These are phyloP conservation scores for Sclerotinia nivalis DNA, from an alignment of 2,329 filamentous ascomycete species.

Conservation along the genomic window DNA sequence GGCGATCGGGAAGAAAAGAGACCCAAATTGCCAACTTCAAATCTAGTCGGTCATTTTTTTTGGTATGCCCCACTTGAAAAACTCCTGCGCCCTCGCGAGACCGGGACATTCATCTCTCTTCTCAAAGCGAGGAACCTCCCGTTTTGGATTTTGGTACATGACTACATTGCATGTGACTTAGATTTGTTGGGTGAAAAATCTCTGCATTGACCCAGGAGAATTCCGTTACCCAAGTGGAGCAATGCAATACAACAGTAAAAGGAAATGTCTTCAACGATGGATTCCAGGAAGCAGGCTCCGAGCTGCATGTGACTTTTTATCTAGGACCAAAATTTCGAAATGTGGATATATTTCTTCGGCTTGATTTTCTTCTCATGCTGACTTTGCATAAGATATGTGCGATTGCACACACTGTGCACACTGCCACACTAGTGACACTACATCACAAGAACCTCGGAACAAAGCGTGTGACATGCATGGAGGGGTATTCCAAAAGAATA, in stretches of 20 bases:
- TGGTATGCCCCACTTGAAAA: constrained; percentile 6
- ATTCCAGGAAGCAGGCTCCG: background rate
- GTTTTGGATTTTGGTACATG: constrained; percentile 12
- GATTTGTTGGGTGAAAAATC: background rate
- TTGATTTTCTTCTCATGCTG: background rate
- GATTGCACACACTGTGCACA: background rate
- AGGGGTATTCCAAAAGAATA: constrained; percentile 6
- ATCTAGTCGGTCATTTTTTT: constrained; percentile 14
- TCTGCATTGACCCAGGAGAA: background rate
- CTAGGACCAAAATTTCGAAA: background rate
- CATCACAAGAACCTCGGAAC: background rate
- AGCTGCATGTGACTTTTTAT: constrained; percentile 15
- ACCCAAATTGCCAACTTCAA: background rate
- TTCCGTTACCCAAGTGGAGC: constrained; percentile 7
- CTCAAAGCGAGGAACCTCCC: constrained; percentile 13
- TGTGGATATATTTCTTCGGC: constrained; percentile 5
- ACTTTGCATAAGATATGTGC: background rate
- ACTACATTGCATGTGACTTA: constrained; percentile 16
- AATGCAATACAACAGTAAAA: background rate
- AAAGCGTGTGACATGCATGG: constrained; percentile 21
- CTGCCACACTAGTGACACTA: background rate
- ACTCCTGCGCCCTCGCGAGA: background rate
- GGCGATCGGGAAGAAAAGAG: background rate
- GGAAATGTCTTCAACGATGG: background rate
- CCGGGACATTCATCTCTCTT: background rate